Base-by-base conservation (phyloP, 179 eudicot genomes). In the Gypsophila paniculata region DNA sequence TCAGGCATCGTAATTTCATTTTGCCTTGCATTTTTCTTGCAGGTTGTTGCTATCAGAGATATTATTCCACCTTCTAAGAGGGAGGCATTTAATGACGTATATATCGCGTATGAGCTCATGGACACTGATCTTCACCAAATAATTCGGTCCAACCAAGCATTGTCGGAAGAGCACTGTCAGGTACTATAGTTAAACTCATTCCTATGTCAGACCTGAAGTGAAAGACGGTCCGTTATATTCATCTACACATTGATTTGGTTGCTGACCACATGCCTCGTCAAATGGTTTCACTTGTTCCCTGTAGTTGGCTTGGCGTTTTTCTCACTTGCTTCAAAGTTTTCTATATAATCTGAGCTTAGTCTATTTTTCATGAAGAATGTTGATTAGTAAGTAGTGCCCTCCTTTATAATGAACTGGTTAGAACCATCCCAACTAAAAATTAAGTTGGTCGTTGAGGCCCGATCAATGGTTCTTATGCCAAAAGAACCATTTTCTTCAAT, bases 81-180 rank as follows among this genome's bases (percentile, higher is more conserved):
- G 83, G 82, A 77, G 46, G 76, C 72, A 34, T 91, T 90, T 78
- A 88, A 91, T 81, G 97, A 91, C 76, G 97, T 91, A 38, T 89
- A 89, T 79, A 91, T 91, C 72, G 90, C 92, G 61, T 91, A 91
- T 82, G 97, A 91, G 73, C 84, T 91, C 74, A 91, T 91, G 97
- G 96, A 91, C 74, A 91, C 97, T 74, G 97, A 91, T 86, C 96
- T 91, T 44, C 96, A 91, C 75, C 97, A 91, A 78, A 88, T 91
- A 49, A 91, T 91, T 71, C 96, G 91, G 59, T 91, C 97, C 69
- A 90, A 90, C 75, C 97, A 91, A 77, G 75, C 76, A 62, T 77
- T 91, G 72, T 88, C 96, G 2, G 96, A 90, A 79, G 97, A 91
- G 77, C 96, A 90, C 70, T 91, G 97, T 72, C 97, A 91, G 97